Base-by-base conservation (phyloP, 805 yeast species). In the Yarrowia osloensis region DNA sequence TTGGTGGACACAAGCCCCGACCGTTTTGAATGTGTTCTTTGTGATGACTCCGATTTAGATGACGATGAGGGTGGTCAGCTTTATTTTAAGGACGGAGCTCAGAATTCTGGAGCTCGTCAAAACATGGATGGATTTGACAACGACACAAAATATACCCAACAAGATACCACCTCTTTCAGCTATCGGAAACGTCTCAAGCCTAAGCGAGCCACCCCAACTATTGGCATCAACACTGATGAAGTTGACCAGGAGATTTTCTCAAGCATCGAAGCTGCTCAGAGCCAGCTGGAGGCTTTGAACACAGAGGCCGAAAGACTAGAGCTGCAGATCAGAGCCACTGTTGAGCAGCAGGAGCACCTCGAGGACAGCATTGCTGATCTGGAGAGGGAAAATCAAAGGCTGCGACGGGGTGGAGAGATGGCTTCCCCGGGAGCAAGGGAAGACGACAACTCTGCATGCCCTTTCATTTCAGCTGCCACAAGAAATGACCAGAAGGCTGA, bases 141-240 rank as follows among this genome's bases (percentile, higher is more conserved):
- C 33, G 46, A 37, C 46, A 37, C 62, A 54, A 37, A 37, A n/a
- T 15, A 35, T 24, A 24, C 46, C 1, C 62, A 54, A 28, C 46
- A 54, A 6, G 46, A 54, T 24, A 54, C 62, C n/a, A 54, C 62
- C 5, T 54, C 46, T n/a, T 37, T 37, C 62, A 37, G 46, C 7
- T 35, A 17, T n/a, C 44, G 46, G 12, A 37, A 37, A 24, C 46
- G 46, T 12, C 24, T 4, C 22, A 39, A 54, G 28, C 46, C 35
- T 11, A 35, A 26, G 35, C 31, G 22, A 8, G 3, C 33, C 11
- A 24, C 44, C 19, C 11, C 3, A 6, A 37, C 19, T 12, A 54
- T 54, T 24, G 15, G 33, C 13, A 39, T 54, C 22, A n/a, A 35
- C 35, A 54, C 46, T 6, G 62, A 54, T 26, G 46, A 54, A 13